Evolutionary conservation across 163 green algal genomes (phyloP), one percentile per base, ranked within the genome.

Genomic region (Chloroidium sp.): DNA sequence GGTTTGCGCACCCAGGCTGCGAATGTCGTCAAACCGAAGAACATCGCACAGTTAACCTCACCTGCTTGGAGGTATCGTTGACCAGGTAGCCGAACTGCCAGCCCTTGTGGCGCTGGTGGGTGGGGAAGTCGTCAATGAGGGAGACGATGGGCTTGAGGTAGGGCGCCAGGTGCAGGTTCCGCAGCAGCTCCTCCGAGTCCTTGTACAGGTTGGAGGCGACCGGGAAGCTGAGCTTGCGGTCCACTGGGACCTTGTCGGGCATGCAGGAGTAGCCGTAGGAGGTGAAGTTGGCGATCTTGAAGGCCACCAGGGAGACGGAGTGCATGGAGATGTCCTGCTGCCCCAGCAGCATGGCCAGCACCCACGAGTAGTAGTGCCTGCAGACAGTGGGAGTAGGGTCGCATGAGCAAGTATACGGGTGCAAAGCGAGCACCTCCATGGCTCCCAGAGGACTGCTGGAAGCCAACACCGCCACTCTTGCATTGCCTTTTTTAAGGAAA

Each of bases 301-400:
- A 83, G 14, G 76, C 2, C 57, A n/a, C 62, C 58, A 59, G 57
- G 36, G 79, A 74, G 10, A 60, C 76, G 2, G 79, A 79, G 74
- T 83, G 79, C 79, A 76, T 67, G 8, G 10, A 62, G 57, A 83
- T 2, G 61, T 62, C 79, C n/a, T 60, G 57, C 80, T 80, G 75
- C 67, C 76, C 6, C 2, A 84, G 75, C 75, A 81, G 58, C 62
- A 78, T 76, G 64, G 68, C 60, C 62, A 84, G 64, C 2, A 84
- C 80, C 80, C 80, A 84, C 68, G 64, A 75, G 1, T 77, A 59
- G 75, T 84, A 84, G 64, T 84, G 75, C 76, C 60, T 76, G 69
- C 69, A 10, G 6, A 36, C 36, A 36, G 36, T 36, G 36, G 36
- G 36, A 36, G 36, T 36, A 36, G 36, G 36, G 36, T 36, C 36